Evolutionary conservation across 768 basidiomycete genomes (phyloP), one percentile per base, ranked within the genome.

Genomic region (Lentinula edodes): DNA sequence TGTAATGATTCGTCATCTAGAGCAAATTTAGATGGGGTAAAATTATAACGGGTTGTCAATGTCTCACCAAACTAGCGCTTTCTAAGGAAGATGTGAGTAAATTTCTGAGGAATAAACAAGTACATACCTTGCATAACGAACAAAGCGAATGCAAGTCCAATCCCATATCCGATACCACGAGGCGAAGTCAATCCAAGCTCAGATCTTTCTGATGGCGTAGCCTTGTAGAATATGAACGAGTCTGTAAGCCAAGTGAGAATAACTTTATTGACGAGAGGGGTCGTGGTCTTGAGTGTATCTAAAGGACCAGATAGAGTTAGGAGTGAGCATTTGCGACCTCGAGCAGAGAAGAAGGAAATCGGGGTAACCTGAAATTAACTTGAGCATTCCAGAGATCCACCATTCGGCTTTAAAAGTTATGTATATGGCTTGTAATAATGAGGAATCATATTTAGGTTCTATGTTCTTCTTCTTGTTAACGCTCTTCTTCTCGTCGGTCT

Each of bases 121-220:
- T 55, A 78, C 20, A 20, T 42, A 41, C 81, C 78, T 73, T 83
- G 82, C 83, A 84, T 85, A 2, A 68, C 73, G 62, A 82, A 83
- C 13, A 83, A 64, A 6, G 73, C 83, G 46, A 82, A 70, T 3
- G 77, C 82, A 2, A 84, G 66, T 4, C 83, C 83, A 52, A 85
- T 78, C 0, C 83, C 83, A 67, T 80, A 81, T 0, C 83, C 83
- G 15, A 84, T 74, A 7, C 76, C 76, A 34, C 68, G 71, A 5
- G 83, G 81, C 1, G 65, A n/a, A 9, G 76, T 52, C 6, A 68
- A 69, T 4, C 69, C 61, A 28, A 56, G 23, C 13, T 68, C 63
- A 5, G 67, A 70, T 41, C 70, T 71, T 60, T 75, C 64, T 36
- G 68, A 72, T 2, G 74, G 70, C 2, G 67, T 64, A n/a, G 72